Percentiles rank a stretch among this genome's conserved stretches.
phyloP scores from a whole-genome alignment of 2,329 filamentous ascomycete species.

The Chrysoporthe deuterocubensis region DNA sequence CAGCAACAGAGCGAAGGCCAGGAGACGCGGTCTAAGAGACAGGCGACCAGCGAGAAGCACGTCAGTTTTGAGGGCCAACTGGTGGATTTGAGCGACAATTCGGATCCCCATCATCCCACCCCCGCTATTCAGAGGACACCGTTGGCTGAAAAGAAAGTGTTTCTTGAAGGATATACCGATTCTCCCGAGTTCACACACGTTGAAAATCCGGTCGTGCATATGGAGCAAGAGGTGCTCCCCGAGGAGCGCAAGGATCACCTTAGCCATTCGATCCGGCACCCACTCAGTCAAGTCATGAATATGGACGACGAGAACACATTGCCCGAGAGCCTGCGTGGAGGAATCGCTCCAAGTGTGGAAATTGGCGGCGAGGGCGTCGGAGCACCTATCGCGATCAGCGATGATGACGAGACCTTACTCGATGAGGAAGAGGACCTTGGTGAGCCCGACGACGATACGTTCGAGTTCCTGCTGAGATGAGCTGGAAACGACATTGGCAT shows the following conservation, averaged over 20 bases:
- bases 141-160: constrained; percentile 16
- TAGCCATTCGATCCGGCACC: not conserved
- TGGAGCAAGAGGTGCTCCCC: constrained; percentile 12
- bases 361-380: not conserved
- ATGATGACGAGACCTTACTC: not conserved
- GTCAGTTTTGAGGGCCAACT: not conserved
- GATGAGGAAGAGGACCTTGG: constrained; percentile 20
- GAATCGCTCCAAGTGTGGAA: no score
- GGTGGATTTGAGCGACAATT: not conserved
- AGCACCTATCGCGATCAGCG: not conserved
- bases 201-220: constrained; percentile 22
- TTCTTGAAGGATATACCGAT: constrained; percentile 23
- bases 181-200: constrained; percentile 24
- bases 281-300: constrained; percentile 16
- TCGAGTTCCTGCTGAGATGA: constrained; percentile 23
- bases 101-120: not conserved
- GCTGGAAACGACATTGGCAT: not conserved
- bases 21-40: constrained; percentile 3
- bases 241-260: constrained; percentile 1
- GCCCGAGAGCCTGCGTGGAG: not conserved
- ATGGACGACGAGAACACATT: not conserved
- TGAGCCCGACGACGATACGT: constrained; percentile 26
- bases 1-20: constrained; percentile 5
- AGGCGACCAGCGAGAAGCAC: constrained; percentile 1
- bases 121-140: not conserved